Evolutionary conservation across 192 early-diverging fungal species (phyloP), one percentile per base, ranked within the genome.

Genomic region (Rhizophagus sp.): DNA sequence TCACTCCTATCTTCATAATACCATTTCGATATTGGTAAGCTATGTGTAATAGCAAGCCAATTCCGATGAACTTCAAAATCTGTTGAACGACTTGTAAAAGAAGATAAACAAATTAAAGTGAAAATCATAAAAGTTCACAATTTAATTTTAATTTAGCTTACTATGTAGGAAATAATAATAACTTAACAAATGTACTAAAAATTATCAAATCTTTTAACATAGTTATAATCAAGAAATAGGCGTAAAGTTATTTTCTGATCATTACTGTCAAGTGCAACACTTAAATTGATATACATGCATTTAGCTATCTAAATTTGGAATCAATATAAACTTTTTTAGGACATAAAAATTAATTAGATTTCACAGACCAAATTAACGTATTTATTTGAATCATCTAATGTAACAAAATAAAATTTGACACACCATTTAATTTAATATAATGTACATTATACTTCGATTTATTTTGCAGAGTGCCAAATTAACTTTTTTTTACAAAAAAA

Each of bases 31-130:
- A 97, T 79, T n/a, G 97, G 94, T 11, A 96, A 83, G 73, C 88
- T 90, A 78, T 92, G 86, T 13, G 97, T 99, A 64, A 99, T 94
- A 33, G 96, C 97, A 27, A 98, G 90, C 96, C 96, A 97, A 88
- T 97, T 97, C 75, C 97, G 91, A 84, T 99, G 97, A 25, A 99
- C 97, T 86, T 99, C 97, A 90, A 99, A 99, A 88, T 99, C 97
- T 24, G 97, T 99, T 72, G 97, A 99, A 64, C 89, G 90, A 82
- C 91, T 92, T 82, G 34, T 57, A 74, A 50, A 57, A 19, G 57
- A 50, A 41, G 62, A 30, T 62, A 76, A 62, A 24, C 30, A 50
- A 62, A 30, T 36, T 39, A 36, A 36, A 49, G 50, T 49, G 10
- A 33, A 13, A 41, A 12, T 8, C 22, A 70, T 72, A 62, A 57